Evolutionary conservation across 106 monocot genomes (phyloP), one percentile per base, ranked within the genome.

Genomic region (Dendrobium chrysotoxum): DNA sequence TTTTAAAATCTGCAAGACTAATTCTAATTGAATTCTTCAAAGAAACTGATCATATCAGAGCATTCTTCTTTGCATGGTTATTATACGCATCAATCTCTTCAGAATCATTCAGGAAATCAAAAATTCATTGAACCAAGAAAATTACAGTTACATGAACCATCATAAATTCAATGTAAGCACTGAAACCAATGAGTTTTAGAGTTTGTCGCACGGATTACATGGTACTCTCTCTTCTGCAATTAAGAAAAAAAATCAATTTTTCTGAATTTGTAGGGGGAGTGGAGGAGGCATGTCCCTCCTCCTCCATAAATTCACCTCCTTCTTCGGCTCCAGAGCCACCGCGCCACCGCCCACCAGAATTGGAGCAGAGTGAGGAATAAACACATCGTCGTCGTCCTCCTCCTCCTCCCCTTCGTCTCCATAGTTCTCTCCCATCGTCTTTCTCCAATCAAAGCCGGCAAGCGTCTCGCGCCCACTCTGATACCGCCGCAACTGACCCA

Each of bases 301-400:
- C 86, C 80, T 88, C 88, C 88, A 86, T 15, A 86, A n/a, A 76
- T 82, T 91, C 80, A 82, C 55, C 88, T 88, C 86, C 80, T 88
- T 91, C 84, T 50, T 88, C 71, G 67, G 70, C 66, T 41, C 81
- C 84, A 20, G 67, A 15, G 47, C 86, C 67, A 39, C 83, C 16
- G 70, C 15, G 3, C 75, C 77, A 6, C 75, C 76, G 50, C 82
- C 86, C 58, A 85, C 40, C 79, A 81, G 20, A 2, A 82, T 84
- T 40, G 82, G 87, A 11, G 78, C 90, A 13, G 90, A 86, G 72
- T 85, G 87, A 11, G 76, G 30, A 58, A 88, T 40, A 18, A 53
- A 58, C 25, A 65, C 74, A 23, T 72, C 81, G 4, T 89, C 80
- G 4, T 81, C 87, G 4, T 67, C 68, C 2, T 90, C 81, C 18